Evolutionary conservation across 371 early-diverging fungal genomes (phyloP).

Genomic region (Circinella umbellata): DNA sequence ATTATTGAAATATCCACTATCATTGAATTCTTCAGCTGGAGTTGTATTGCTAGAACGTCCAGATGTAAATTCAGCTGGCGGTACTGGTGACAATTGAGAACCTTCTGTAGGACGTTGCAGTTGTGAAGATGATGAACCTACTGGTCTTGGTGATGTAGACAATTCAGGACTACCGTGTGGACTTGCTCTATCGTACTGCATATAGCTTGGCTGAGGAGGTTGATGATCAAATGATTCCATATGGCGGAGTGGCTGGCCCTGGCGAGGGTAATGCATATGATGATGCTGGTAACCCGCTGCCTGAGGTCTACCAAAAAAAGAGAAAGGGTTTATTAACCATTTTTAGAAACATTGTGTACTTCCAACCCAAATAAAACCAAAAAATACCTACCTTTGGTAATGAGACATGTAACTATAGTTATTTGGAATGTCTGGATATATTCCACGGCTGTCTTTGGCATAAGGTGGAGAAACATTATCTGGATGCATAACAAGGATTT

Average conservation of each 20-base stretch:
- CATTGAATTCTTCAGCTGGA: constrained; percentile 15
- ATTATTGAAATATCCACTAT: constrained; percentile 20
- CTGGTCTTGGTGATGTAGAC: constrained; percentile 11
- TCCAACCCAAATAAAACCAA: neutral
- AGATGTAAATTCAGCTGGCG: neutral
- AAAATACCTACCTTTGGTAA: constrained; percentile 13
- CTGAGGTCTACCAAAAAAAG: neutral
- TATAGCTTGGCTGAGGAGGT: constrained; percentile 11
- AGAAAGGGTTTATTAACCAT: neutral
- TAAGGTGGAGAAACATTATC: constrained; percentile 21
- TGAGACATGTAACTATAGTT: constrained; percentile 7
- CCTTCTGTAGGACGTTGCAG: neutral
- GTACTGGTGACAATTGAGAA: neutral
- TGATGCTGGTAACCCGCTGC: constrained; percentile 7
- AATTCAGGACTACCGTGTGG: constrained; percentile 15
- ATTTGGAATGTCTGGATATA: constrained; percentile 12
- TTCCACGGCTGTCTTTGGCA: constrained; percentile 14
- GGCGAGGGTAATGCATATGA: constrained; percentile 9
- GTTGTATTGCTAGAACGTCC: constrained; percentile 5
- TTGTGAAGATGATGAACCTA: neutral
- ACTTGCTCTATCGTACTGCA: constrained; percentile 14
- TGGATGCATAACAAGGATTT: constrained; percentile 42
- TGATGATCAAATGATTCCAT: constrained; percentile 14
- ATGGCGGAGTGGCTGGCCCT: constrained; percentile 11
- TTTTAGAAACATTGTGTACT: neutral